These are phyloP conservation scores for Cytospora mali DNA, from an alignment of 2,329 filamentous ascomycete genomes.

Conservation along the genomic window DNA sequence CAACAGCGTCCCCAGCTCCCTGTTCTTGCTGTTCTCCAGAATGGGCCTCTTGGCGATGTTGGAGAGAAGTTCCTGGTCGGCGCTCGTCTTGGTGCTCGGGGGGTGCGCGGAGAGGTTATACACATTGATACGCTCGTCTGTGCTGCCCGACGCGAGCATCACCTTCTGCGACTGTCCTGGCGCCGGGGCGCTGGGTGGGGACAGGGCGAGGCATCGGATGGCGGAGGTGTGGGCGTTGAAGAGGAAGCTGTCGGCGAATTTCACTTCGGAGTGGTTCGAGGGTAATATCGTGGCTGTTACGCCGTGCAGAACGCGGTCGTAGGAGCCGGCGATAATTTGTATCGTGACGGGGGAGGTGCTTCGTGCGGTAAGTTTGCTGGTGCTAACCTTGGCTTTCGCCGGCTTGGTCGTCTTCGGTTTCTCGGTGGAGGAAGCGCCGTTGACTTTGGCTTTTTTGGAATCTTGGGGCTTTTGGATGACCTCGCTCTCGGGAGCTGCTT, in stretches of 20 bases:
- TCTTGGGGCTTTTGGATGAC: constrained; percentile 19
- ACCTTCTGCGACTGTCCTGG: constrained; percentile 75
- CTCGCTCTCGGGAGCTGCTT: constrained; percentile 29
- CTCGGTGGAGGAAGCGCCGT: constrained; percentile 6
- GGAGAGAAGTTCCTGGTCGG: constrained; percentile 62
- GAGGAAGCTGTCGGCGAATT: constrained; percentile 90
- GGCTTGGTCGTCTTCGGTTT: constrained; percentile 22
- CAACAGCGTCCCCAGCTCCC: constrained; percentile 82
- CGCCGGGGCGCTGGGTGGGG: constrained; percentile 66
- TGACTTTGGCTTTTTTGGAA: constrained; percentile 21
- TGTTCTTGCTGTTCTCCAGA: constrained; percentile 82
- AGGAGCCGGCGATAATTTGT: constrained; percentile 90
- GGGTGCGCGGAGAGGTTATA: constrained; percentile 81
- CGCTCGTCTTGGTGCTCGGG: constrained; percentile 51
- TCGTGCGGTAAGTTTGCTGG: constrained; percentile 50
- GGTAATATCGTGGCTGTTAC: constrained; percentile 71
- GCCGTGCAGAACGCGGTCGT: constrained; percentile 90
- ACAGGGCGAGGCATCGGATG: constrained; percentile 86
- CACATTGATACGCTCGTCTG: constrained; percentile 92
- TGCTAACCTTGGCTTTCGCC: constrained; percentile 26
- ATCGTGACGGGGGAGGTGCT: constrained; percentile 48
- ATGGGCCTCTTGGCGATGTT: constrained; percentile 72
- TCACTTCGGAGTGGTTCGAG: constrained; percentile 44
- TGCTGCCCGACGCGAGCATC: constrained; percentile 86
- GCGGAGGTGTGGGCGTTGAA: constrained; percentile 93